Conservation (phyloP, 2,329 filamentous ascomycete species). For the Phaeosphaeria sp. region DNA sequence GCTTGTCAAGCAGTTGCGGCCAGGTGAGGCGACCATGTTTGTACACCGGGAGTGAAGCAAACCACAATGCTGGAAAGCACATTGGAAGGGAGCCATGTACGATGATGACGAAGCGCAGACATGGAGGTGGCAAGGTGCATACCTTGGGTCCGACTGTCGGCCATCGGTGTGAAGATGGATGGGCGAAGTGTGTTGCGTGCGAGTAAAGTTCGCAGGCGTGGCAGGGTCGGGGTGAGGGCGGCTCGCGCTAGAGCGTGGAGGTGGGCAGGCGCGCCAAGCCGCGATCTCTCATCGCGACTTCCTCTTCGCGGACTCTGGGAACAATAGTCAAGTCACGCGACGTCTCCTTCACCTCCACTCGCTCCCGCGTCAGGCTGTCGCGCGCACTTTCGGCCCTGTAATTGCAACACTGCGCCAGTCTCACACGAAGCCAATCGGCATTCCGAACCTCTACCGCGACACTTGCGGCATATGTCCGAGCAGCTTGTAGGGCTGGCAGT, state of each 20-base stretch:
- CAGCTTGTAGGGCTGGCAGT: conserved; percentile 40
- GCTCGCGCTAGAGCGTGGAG: conserved; percentile 5
- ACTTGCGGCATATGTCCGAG: conserved; percentile 37
- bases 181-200: conserved; percentile 1
- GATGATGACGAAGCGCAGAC: background rate
- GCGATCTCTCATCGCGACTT: conserved; percentile 30
- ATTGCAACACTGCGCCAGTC: background rate
- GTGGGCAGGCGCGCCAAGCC: conserved; percentile 18
- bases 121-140: conserved; percentile 17
- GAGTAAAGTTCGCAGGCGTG: conserved; percentile 4
- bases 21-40: conserved; percentile 18
- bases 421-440: background rate
- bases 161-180: conserved; percentile 19
- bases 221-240: background rate
- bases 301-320: conserved; percentile 4
- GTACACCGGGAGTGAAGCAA: conserved; percentile 30
- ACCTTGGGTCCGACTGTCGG: conserved; percentile 1
- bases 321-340: background rate
- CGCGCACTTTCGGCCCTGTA: background rate
- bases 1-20: background rate
- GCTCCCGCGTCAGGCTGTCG: background rate
- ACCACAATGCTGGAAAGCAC: conserved; percentile 10
- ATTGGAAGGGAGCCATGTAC: conserved; percentile 3
- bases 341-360: conserved; percentile 1
- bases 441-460: conserved; percentile 19